Evolutionary conservation across 805 yeast species (phyloP), one percentile per base, ranked within the genome.

Genomic region (Tetrapisispora taiwanensis): DNA sequence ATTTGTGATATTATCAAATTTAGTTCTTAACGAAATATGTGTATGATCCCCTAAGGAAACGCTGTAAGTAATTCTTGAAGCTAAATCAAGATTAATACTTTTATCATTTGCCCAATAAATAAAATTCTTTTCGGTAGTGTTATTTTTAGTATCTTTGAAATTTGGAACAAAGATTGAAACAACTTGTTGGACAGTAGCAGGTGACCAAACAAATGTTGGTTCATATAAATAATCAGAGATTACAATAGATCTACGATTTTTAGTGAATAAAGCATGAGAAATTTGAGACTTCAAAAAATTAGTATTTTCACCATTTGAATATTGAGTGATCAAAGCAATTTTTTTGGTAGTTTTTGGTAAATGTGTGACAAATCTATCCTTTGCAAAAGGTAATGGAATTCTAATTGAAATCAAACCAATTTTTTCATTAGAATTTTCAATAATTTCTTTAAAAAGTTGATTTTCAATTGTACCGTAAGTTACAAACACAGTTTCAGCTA

Each of bases 321-420:
- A 59, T 62, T 82, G 88, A 38, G 81, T 80, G 49, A 89, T 67
- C 27, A 87, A 84, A 39, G 84, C 79, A 44, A 89, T 65, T 47
- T 73, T 72, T 51, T 73, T 71, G 18, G 81, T 66, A 4, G 82
- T 60, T 4, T 61, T 48, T 26, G 95, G 90, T 42, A 89, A 68
- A 10, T 72, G 58, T 3, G 68, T 58, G 42, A 76, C 66, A 59
- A 88, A 87, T 52, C 74, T 74, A 28, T 68, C 70, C 30, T 75
- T 70, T 53, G 81, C 77, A 65, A 88, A 87, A 12, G 96, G 96
- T 43, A 81, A 67, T 44, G 94, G 90, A 36, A 85, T 76, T 65
- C 95, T 76, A 41, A 80, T 75, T 44, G 81, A 73, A 45, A 89
- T 63, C 41, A 81, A 75, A 50, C 88, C 95, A 42, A 77, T 73